Base-by-base conservation (phyloP, 2,329 filamentous ascomycete species). In the Drechslerella dactyloides region DNA sequence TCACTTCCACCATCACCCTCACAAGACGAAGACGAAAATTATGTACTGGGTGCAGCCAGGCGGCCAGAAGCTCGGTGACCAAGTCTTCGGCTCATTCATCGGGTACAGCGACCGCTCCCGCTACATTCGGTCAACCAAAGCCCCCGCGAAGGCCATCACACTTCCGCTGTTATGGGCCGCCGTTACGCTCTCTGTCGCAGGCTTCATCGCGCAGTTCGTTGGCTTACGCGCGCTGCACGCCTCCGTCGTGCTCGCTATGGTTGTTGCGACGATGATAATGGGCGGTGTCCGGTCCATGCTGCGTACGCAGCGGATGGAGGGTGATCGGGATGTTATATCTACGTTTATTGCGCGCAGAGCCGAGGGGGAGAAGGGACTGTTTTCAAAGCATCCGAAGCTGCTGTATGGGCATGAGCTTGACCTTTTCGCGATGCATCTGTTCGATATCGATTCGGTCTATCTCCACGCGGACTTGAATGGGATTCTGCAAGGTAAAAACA, bases 191-290 rank as follows among this genome's bases (percentile, higher is more conserved):
- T 51, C 66, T 7, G 30, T 74, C 19, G 30, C 55, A 10, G 75
- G 75, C 1, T 76, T 76, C 23, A 51, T 76, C 11, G 30, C 68
- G 8, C 74, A 76, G 23, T 76, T 76, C 27, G 56, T 69, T 15
- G 75, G 75, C 5, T 44, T 76, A 17, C 58, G 74, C 21, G 66
- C 61, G 1, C 73, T 76, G 69, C 62, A 73, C 24, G 75, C 65
- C 33, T 65, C 58, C 1, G 72, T 70, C 6, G 73, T 73, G 10
- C 40, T 76, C 23, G 73, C 58, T 5, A 73, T 75, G 40, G 53
- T 76, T 10, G 52, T 63, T 2, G 57, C 59, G 3, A 75, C 66
- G 1, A 24, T 69, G 17, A 1, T 76, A 6, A 74, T 76, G 74
- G 70, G 74, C 1, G 33, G 56, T 4, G 44, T 75, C 13, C 23